Base-by-base conservation (phyloP, 495 filamentous ascomycete species). In the Hypoxylon trugodes region DNA sequence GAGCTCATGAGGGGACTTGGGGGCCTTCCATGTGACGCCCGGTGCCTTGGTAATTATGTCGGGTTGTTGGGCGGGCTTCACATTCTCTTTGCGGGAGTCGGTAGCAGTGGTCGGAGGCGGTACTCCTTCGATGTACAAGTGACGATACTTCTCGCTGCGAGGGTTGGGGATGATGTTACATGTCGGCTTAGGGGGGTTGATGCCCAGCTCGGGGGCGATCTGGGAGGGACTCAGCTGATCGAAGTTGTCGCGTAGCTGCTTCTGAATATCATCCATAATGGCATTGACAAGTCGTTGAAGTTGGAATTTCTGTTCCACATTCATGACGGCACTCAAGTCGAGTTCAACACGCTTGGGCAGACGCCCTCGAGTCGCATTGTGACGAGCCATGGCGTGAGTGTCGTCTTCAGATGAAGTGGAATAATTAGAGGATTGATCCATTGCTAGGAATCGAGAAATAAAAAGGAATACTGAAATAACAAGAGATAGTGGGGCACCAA, bases 261-360 rank as follows among this genome's bases (percentile, higher is more conserved):
- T 77, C 33, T 78, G 74, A 74, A 87, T 84, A 1, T 71, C 68
- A 19, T 84, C 82, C 25, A 74, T 79, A 49, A 80, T 76, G 22
- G 68, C 71, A 49, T 52, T 56, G 41, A 84, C 59, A 5, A 87
- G 77, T 12, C 71, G 30, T 2, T 54, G 50, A 56, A 68, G 43
- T 35, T 70, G 70, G 16, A 42, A 28, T 49, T 58, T 56, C 42
- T 73, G 70, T 5, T 66, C 59, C 1, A 22, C 12, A 32, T 51
- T 59, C 4, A 73, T 48, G 28, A 56, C 57, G 0, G 54, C 58
- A 35, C 54, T 70, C 22, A 73, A 12, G 21, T 73, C 64, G 9
- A 66, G 26, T 13, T 73, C 61, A 13, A 35, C 9, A 6, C 58
- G 63, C 36, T 66, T 70, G 38, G 54, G 49, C 35, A 32, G 8